Percentiles rank a stretch among this genome's conserved stretches.
Conservation (phyloP, 176 grass and related monocot species). For the Urochloa ruziziensis region DNA sequence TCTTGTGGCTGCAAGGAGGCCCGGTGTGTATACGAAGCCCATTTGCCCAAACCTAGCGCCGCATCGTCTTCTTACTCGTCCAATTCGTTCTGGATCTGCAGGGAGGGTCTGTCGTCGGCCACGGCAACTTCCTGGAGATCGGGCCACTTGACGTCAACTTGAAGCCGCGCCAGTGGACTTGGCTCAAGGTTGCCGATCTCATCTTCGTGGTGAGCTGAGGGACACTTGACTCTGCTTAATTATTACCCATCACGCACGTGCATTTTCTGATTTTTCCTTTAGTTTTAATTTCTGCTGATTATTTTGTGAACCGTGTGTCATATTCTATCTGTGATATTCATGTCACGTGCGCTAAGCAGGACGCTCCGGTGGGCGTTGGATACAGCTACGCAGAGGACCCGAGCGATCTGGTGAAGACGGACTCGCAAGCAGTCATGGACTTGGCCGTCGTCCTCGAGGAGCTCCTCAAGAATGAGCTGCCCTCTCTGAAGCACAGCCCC, state of each 20-base stretch:
- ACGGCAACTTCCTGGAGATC: constrained; percentile 70
- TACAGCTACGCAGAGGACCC: not conserved
- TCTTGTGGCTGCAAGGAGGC: too few species aligned
- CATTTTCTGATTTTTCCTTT: not conserved
- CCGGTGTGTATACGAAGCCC: too few species aligned
- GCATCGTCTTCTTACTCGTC: too few species aligned
- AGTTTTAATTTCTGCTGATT: too few species aligned
- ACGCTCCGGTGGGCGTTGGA: not conserved
- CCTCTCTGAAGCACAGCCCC: not conserved
- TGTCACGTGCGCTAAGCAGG: not conserved
- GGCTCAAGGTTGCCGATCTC: constrained; percentile 64
- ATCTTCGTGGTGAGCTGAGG: constrained; percentile 66
- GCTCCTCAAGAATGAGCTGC: not conserved
- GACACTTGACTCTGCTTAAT: too few species aligned
- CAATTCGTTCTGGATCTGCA: not conserved
- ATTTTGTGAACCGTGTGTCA: not conserved
- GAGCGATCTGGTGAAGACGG: not conserved
- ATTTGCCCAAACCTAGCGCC: too few species aligned
- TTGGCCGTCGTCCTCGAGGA: not conserved
- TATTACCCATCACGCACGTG: not conserved
- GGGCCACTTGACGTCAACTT: constrained; percentile 53
- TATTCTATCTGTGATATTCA: not conserved
- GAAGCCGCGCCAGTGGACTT: constrained; percentile 56
- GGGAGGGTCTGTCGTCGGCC: constrained; percentile 29
- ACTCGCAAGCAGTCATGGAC: not conserved